Base-by-base conservation (phyloP, 2,329 filamentous ascomycete species). In the Colletotrichum tofieldiae region DNA sequence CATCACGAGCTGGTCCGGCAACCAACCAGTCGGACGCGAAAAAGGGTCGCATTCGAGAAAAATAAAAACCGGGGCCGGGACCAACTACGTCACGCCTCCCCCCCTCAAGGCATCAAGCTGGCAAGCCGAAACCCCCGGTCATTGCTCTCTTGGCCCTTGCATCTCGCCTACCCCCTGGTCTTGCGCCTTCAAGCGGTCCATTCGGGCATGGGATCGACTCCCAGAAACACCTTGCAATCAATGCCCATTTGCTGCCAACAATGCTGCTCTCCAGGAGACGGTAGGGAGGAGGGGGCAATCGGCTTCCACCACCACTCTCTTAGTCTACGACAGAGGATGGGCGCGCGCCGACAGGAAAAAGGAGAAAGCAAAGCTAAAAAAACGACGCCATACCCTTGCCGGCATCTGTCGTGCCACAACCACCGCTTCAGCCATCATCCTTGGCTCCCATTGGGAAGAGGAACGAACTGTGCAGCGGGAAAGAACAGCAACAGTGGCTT, bases 51-150 rank as follows among this genome's bases (percentile, higher is more conserved):
- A 70, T 47, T 69, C 60, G 68, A 29, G 41, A 55, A 60, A 70
- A 65, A 59, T n/a, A 59, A 73, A 67, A 71, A 70, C 18, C 43
- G 73, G 71, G 59, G 4, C 64, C n/a, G 20, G 20, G 39, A 37
- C 71, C 59, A 73, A 67, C 71, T 71, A 74, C 73, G 73, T 74
- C 73, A 74, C 73, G 71, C 41, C 63, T 56, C 58, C 62, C 54
- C 70, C 32, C n/a, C 20, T n/a, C 29, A 55, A 39, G 32, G 35
- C 52, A 18, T 55, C 32, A 23, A 55, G 32, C 32, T 55, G 32
- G 32, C 69, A 56, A 66, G 56, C 52, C 65, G 59, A 65, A 72
- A 60, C 65, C 68, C 67, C 65, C 65, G 45, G 59, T 69, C 65
- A 45, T 41, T 61, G 59, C 54, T 65, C 59, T n/a, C 70, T 70